A percentile compares a stretch with the other conserved stretches of the same genome.
These are phyloP conservation scores for Podaxis rugospora DNA, from an alignment of 768 basidiomycete genomes.

Conservation along the genomic window DNA sequence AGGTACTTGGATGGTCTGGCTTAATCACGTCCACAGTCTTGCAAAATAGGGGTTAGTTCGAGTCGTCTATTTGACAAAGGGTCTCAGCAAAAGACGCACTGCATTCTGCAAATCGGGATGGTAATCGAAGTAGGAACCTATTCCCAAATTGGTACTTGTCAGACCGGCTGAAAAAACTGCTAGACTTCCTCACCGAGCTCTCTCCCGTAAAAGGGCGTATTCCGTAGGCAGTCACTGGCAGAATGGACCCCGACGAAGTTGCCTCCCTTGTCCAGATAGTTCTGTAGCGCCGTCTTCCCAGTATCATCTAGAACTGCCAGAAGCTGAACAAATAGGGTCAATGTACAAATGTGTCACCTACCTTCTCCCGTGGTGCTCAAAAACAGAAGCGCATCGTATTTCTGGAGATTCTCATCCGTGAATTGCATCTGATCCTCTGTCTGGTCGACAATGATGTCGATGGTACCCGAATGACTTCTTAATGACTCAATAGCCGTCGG, in stretches of 20 bases:
- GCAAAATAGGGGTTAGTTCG: background rate
- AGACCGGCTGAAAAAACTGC: background rate
- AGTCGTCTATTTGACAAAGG: background rate
- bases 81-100: conserved; percentile 31
- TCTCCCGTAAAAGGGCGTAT: conserved; percentile 50
- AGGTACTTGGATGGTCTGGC: conserved; percentile 57
- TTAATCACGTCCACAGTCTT: conserved; percentile 60
- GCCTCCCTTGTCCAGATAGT: conserved; percentile 63
- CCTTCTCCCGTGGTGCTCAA: conserved; percentile 67
- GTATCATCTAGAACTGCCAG: conserved; percentile 51
- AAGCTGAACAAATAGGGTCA: background rate
- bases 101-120: conserved; percentile 64
- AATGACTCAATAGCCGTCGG: conserved; percentile 62
- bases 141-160: background rate
- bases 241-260: conserved; percentile 70
- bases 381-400: conserved; percentile 67
- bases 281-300: conserved; percentile 59
- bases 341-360: conserved; percentile 21
- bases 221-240: conserved; percentile 55
- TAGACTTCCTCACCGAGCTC: conserved; percentile 43
- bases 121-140: conserved; percentile 68
- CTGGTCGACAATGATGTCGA: conserved; percentile 53
- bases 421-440: conserved; percentile 61
- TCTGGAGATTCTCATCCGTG: conserved; percentile 45
- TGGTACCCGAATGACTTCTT: conserved; percentile 35